A percentile compares a stretch with the other conserved stretches of the same genome.
phyloP scores from a whole-genome alignment of 768 basidiomycete species.

The Mycena vitilis region DNA sequence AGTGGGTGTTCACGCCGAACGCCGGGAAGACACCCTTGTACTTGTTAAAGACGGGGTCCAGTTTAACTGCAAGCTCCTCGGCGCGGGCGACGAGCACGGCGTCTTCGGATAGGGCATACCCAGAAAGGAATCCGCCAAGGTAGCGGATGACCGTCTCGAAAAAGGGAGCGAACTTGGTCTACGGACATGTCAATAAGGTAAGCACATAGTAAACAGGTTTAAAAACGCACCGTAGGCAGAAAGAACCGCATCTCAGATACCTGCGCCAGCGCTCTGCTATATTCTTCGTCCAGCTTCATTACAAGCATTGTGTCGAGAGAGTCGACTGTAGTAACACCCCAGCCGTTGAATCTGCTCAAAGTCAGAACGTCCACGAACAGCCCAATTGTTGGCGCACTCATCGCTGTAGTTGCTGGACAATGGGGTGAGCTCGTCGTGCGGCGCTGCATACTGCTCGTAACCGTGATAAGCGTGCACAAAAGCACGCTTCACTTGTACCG shows the following conservation, averaged over 20 bases:
- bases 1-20: conserved; percentile 75
- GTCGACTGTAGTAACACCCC: conserved; percentile 84
- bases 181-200: conserved; percentile 5
- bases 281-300: conserved; percentile 82
- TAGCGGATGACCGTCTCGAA: conserved; percentile 93
- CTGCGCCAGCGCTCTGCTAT: conserved; percentile 67
- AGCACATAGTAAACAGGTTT: too few species aligned
- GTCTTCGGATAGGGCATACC: conserved; percentile 80
- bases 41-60: conserved; percentile 81
- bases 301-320: conserved; percentile 89
- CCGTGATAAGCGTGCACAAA: conserved; percentile 77
- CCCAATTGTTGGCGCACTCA: conserved; percentile 54
- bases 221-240: conserved; percentile 56
- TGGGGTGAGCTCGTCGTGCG: conserved; percentile 73
- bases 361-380: not conserved
- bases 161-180: conserved; percentile 60
- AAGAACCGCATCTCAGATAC: conserved; percentile 63
- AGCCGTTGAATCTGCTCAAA: conserved; percentile 75
- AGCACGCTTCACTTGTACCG: conserved; percentile 67
- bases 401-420: conserved; percentile 58
- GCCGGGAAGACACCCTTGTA: conserved; percentile 72
- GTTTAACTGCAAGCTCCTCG: conserved; percentile 78
- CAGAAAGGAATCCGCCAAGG: conserved; percentile 88
- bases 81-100: conserved; percentile 73
- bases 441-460: conserved; percentile 70